A percentile compares a stretch with the other conserved stretches of the same genome.
These are phyloP conservation scores for Schwanniomyces etchellsii DNA, from an alignment of 1,139 yeast genomes.

Conservation along the genomic window DNA sequence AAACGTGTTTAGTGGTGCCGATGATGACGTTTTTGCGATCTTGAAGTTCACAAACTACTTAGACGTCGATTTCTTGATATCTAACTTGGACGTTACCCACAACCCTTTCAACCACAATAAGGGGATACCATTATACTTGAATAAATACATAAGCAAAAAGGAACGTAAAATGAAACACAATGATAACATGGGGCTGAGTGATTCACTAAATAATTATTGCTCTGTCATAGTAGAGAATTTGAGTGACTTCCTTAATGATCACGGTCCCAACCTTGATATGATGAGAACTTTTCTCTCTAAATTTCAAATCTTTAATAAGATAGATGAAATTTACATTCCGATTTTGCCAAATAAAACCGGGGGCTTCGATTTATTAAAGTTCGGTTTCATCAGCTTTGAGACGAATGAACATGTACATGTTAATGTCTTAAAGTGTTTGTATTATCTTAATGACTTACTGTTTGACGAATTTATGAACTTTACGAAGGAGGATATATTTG, in stretches of 20 bases:
- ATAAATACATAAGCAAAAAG: conserved; percentile 23
- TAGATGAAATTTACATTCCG: conserved; percentile 45
- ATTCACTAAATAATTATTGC: conserved; percentile 22
- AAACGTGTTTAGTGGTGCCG: conserved; percentile 20
- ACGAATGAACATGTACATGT: conserved; percentile 14
- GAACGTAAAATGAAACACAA: conserved; percentile 16
- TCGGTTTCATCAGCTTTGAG: conserved; percentile 29
- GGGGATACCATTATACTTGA: conserved; percentile 19
- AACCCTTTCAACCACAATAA: conserved; percentile 30
- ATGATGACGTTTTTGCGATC: conserved; percentile 26
- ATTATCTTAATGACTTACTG: conserved; percentile 23
- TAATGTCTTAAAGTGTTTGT: conserved; percentile 24
- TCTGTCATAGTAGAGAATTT: conserved; percentile 44
- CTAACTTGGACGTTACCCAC: conserved; percentile 13
- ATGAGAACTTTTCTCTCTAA: conserved; percentile 22
- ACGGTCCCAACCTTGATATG: conserved; percentile 10
- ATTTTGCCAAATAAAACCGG: conserved; percentile 13
- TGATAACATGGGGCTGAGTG: conserved; percentile 5
- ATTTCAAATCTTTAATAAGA: conserved; percentile 31
- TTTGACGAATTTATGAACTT: conserved; percentile 21
- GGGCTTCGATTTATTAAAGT: conserved; percentile 16
- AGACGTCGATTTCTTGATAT: conserved; percentile 29
- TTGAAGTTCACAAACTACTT: conserved; percentile 31
- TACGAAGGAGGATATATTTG: conserved; percentile 11
- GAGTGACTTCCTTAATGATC: conserved; percentile 21